Base-by-base conservation (phyloP, 805 yeast genomes). In the Torulaspora delbrueckii region DNA sequence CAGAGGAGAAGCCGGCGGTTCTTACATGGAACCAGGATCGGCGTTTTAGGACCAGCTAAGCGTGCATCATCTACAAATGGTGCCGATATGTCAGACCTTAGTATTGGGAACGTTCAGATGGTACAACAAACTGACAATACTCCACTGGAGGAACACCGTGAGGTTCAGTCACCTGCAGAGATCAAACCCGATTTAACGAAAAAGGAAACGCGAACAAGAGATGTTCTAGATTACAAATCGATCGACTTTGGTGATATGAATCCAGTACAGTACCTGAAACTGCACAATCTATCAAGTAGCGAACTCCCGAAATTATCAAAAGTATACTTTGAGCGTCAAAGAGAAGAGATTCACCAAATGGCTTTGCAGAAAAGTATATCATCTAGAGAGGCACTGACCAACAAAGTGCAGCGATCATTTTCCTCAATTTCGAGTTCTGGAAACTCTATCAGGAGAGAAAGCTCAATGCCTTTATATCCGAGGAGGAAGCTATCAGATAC, bases 181-280 rank as follows among this genome's bases (percentile, higher is more conserved):
- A 9, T 18, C 18, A 22, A 14, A 25, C 4, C 16, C 4, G 33
- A 14, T 8, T 24, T 33, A 14, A 33, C 19, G 19, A n/a, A 7
- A 19, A 27, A 26, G 10, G 26, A 18, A 34, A 18, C 27, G 14
- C 43, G 7, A 7, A 9, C 31, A 10, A 16, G 22, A 12, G 37
- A 32, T 8, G 22, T 16, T 5, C 32, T 19, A 8, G 37, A 40
- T 16, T 25, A 40, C 28, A 8, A n/a, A 9, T 24, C 34, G 6
- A 34, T 46, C 18, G 68, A 68, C 16, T 67, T 70, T 54, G 70
- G 68, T 37, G 68, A 67, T 5, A 51, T 69, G 42, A 71, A 69
- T 47, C 74, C 74, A 8, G 67, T 68, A 32, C 72, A 70, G 50
- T 70, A 68, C 48, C 52, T 66, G 16, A 68, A 62, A 46, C 62